Base-by-base conservation (phyloP, 495 filamentous ascomycete species). In the Xylaria grammica region DNA sequence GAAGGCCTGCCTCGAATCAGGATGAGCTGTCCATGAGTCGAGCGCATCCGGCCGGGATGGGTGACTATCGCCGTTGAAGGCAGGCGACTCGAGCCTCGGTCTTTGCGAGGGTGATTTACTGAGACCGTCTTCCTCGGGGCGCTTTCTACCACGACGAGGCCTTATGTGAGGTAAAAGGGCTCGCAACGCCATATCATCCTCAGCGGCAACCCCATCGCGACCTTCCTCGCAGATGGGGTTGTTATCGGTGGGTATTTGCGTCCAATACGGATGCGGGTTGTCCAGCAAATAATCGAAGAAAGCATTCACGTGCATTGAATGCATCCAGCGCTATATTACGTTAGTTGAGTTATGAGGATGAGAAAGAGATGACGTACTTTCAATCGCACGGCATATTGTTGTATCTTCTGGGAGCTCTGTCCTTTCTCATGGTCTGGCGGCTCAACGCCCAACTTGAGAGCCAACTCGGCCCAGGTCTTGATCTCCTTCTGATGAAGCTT, bases 401-500 rank as follows among this genome's bases (percentile, higher is more conserved):
- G 94, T 40, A 99, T 92, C 74, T 97, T 99, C 75, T 99, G 95
- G 2, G 93, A 89, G 73, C 93, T 97, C 76, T 97, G 92, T 20
- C 93, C 92, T 77, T 95, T 94, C 55, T 90, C 88, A 62, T 87
- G 76, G 63, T 89, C 89, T 15, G 95, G 96, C 29, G 89, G 90
- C 68, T 97, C 94, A 2, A 97, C 95, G 3, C 95, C 95, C 42
- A 99, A 78, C 67, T 93, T 90, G 53, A 93, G 86, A 5, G 93
- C 95, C 62, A 99, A 73, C 73, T 96, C 89, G 30, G 92, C 91
- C 95, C 95, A 99, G 3, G 95, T 99, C 78, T 96, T 97, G 71
- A 99, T 87, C 72, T 97, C 92, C 74, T 94, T 96, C 22, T 77
- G 79, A 61, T 97, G 91, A 34, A 96, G 82, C 71, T 90, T 90